phyloP scores from a whole-genome alignment of 495 filamentous ascomycete genomes.

The Neurospora sp. region DNA sequence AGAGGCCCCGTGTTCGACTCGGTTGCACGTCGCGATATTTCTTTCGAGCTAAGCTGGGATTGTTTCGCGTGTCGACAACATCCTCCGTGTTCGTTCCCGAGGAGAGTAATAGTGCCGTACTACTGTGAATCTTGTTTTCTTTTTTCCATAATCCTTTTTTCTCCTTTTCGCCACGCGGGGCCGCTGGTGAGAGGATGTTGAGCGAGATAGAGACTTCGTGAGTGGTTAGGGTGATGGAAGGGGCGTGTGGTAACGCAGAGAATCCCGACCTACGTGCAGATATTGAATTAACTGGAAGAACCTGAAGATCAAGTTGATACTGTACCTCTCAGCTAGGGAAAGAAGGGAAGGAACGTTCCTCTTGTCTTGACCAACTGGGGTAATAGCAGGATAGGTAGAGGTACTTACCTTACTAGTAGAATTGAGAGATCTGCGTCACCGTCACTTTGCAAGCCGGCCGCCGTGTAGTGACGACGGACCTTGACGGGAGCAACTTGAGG shows the following conservation, averaged over 20 bases:
- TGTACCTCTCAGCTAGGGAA: background rate
- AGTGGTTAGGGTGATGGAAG: conserved; percentile 66
- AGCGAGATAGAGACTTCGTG: conserved; percentile 88
- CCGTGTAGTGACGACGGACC: background rate
- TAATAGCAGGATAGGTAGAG: background rate
- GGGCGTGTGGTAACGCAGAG: conserved; percentile 64
- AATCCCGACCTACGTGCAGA: conserved; percentile 5
- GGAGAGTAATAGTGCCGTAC: background rate
- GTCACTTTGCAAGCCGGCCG: background rate
- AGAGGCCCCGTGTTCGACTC: background rate
- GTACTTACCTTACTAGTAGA: too few species aligned
- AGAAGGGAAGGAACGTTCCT: background rate
- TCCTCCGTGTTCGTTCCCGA: background rate
- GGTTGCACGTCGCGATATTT: background rate
- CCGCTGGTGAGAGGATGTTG: conserved; percentile 69
- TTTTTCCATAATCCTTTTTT: background rate
- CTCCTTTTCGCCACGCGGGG: background rate
- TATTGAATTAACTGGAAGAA: background rate
- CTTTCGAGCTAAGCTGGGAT: background rate
- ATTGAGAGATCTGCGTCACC: background rate
- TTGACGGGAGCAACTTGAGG: background rate
- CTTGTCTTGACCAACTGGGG: background rate
- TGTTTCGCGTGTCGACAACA: background rate
- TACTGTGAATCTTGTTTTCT: background rate
- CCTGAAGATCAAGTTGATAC: background rate